Evolutionary conservation across 306 rosid species (phyloP).

Genomic region (Dicorynia guianensis): DNA sequence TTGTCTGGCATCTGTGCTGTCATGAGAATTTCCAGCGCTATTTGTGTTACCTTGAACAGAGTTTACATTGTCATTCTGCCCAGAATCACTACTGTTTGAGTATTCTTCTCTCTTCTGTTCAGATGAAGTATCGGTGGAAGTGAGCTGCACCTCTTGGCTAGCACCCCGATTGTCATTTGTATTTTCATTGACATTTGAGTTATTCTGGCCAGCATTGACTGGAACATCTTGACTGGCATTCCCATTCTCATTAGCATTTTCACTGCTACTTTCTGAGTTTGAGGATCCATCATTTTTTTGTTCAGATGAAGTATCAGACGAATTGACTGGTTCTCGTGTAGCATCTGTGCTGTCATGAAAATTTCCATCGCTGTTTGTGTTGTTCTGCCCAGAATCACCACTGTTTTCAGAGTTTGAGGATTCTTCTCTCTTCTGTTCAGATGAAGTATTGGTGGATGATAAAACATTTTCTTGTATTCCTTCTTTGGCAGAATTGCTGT

Average conservation of each 20-base stretch:
- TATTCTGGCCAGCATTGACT: background rate
- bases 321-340: background rate
- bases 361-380: too few relatives aligned
- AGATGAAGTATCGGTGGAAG: constrained; percentile 47
- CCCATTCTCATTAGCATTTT: constrained; percentile 26
- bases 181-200: background rate
- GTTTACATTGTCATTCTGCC: constrained; percentile 42
- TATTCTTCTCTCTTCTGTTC: constrained; percentile 48
- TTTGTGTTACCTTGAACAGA: constrained; percentile 40
- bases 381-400: too few relatives aligned
- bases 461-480: constrained; percentile 41
- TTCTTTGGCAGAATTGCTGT: constrained; percentile 40
- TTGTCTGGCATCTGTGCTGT: constrained; percentile 30
- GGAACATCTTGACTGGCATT: constrained; percentile 37
- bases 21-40: constrained; percentile 35
- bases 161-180: constrained; percentile 41
- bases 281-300: constrained; percentile 46
- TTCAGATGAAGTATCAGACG: constrained; percentile 42
- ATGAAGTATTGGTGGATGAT: constrained; percentile 11
- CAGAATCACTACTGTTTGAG: constrained; percentile 37
- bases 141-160: constrained; percentile 44
- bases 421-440: too few relatives aligned
- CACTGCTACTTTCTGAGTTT: constrained; percentile 36
- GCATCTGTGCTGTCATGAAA: too few relatives aligned
- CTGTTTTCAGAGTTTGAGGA: too few relatives aligned